Conservation (phyloP, 2,329 filamentous ascomycete species). For the Alternaria tenuissima region DNA sequence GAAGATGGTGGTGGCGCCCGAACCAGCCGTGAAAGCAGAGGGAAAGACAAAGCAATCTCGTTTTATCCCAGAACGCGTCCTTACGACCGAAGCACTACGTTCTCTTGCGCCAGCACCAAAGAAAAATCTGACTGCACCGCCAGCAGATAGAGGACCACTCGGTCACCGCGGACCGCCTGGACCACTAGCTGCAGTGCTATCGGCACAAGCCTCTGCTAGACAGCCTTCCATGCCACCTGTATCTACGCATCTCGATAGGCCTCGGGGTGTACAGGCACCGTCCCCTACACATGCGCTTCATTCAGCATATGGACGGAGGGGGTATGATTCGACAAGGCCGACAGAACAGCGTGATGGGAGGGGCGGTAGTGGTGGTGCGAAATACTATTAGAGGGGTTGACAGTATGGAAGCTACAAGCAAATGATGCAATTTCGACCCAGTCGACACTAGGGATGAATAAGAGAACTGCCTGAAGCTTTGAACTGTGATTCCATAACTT, state of each 20-base stretch:
- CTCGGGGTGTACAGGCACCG: neutral
- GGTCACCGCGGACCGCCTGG: neutral
- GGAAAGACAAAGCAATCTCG: neutral
- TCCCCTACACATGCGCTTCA: neutral
- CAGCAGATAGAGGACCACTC: neutral
- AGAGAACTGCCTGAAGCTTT: neutral
- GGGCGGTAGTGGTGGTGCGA: neutral
- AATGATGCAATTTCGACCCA: neutral
- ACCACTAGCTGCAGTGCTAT: neutral
- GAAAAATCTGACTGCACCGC: neutral
- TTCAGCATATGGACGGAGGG: neutral
- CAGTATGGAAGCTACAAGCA: neutral
- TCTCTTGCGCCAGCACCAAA: neutral
- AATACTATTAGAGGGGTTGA: neutral
- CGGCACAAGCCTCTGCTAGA: neutral
- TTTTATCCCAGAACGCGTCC: neutral
- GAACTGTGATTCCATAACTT: neutral
- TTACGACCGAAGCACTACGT: neutral
- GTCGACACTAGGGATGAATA: neutral
- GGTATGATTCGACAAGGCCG: neutral
- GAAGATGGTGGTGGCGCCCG: neutral
- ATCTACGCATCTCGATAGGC: neutral
- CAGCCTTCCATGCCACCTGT: neutral
- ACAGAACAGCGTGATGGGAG: neutral
- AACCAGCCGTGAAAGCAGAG: neutral